Evolutionary conservation across 352 stramenopile species (phyloP), one percentile per base, ranked within the genome.

Genomic region (Globisporangium spiculum): DNA sequence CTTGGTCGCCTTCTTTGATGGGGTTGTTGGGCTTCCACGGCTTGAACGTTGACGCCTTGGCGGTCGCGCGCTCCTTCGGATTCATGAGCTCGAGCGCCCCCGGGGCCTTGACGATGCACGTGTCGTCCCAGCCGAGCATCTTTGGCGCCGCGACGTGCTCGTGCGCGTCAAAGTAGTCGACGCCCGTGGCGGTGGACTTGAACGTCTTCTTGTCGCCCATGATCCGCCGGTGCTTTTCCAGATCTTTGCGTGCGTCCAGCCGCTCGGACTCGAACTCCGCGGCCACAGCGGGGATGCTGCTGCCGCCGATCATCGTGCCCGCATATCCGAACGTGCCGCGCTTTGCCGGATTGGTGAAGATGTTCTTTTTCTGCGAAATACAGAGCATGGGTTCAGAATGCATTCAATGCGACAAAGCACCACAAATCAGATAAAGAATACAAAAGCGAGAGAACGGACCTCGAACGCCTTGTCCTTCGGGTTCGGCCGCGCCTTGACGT

Each of bases 261-360:
- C 75, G 70, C 53, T 90, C 79, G 0, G 84, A 92, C n/a, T 79
- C 82, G 50, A 82, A 92, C 55, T 94, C 86, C 14, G 84, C 82
- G 0, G 75, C 66, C 73, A 91, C 76, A 0, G 82, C 79, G 6
- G 75, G 34, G 7, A 86, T 24, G 9, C 5, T 52, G 30, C 79
- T 75, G 6, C 76, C 79, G 20, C 86, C 82, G 68, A 94, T 90
- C 44, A 92, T 60, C 5, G 84, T 92, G 10, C 83, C 81, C 0
- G 86, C 70, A 55, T 92, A 91, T n/a, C 86, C 86, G 36, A 91
- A 91, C 4, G 81, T 92, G 22, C 84, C 86, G n/a, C 83, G 79
- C 65, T 86, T 87, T 27, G 65, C 63, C 0, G 81, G 82, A 32
- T 86, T 85, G 18, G 83, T 90, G 1, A 94, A 63, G 9, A 91